A percentile compares a stretch with the other conserved stretches of the same genome.
Conservation (phyloP, 1,284 basidiomycete species). For the Apiotrichum montevideense region DNA sequence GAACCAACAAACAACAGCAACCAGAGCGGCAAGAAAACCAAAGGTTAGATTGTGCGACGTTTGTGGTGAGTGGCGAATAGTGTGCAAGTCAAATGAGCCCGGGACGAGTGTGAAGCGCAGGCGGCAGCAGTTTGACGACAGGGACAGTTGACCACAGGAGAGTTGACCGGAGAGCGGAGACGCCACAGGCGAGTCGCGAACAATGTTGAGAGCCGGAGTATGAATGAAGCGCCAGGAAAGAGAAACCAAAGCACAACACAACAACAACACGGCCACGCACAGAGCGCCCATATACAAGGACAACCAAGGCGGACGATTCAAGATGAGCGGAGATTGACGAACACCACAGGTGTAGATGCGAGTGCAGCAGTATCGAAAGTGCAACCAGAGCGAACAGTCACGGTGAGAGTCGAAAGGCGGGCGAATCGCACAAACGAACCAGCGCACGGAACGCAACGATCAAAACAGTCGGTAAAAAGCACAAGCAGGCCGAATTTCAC, state of each 20-base stretch:
- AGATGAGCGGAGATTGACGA: not conserved
- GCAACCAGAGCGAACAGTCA: not conserved
- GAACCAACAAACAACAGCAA: not conserved
- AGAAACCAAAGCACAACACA: not conserved
- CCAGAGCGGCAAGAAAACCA: not conserved
- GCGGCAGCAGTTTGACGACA: not conserved
- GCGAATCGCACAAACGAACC: not conserved
- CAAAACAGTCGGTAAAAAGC: not conserved
- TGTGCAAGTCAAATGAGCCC: not conserved
- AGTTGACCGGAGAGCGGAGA: not conserved
- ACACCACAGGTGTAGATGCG: not conserved
- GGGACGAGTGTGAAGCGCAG: too few relatives aligned
- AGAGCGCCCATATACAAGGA: constrained; percentile 1
- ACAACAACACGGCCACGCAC: constrained; percentile 3
- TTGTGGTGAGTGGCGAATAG: not conserved
- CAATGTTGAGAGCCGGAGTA: constrained; percentile 1
- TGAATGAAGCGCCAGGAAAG: not conserved
- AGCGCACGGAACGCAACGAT: not conserved
- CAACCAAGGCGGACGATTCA: not conserved
- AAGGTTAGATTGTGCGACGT: not conserved
- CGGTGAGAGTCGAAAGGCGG: not conserved
- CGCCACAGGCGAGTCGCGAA: constrained; percentile 2
- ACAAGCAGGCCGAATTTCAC: not conserved
- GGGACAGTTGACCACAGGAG: not conserved
- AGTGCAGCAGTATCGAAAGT: not conserved